Percentiles rank a stretch among this genome's conserved stretches.
Conservation (phyloP, 2,329 filamentous ascomycete species). For the Pestalotiopsis sp. region DNA sequence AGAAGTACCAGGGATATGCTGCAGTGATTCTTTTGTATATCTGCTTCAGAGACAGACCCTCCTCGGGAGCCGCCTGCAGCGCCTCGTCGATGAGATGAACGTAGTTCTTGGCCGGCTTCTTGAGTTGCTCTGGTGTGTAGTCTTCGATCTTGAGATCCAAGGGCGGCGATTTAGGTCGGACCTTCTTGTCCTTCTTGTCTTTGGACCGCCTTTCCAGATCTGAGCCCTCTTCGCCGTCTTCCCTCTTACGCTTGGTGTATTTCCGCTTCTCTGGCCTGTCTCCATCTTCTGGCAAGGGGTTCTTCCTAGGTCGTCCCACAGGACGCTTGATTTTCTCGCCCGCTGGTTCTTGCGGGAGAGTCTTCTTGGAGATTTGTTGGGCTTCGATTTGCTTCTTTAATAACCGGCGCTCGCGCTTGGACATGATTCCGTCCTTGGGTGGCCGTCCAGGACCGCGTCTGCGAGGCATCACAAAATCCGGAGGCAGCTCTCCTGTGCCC, state of each 20-base stretch:
- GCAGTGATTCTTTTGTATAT: constrained; percentile 65
- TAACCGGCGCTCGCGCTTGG: constrained; percentile 71
- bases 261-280: constrained; percentile 65
- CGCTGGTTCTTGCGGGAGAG: constrained; percentile 46
- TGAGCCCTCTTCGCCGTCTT: constrained; percentile 58
- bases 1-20: constrained; percentile 62
- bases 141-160: constrained; percentile 56
- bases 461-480: constrained; percentile 47
- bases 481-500: constrained; percentile 12
- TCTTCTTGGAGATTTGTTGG: constrained; percentile 56
- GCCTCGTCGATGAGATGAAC: constrained; percentile 64
- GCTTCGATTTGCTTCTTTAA: constrained; percentile 57
- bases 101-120: constrained; percentile 66
- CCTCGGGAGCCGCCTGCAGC: constrained; percentile 53
- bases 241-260: constrained; percentile 65
- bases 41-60: constrained; percentile 61
- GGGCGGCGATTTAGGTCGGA: constrained; percentile 61
- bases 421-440: constrained; percentile 83
- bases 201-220: constrained; percentile 58
- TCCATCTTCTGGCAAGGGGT: constrained; percentile 60
- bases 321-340: constrained; percentile 62
- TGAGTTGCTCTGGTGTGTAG: constrained; percentile 60
- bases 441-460: constrained; percentile 79
- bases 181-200: constrained; percentile 64
- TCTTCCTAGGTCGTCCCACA: constrained; percentile 66